Conservation (phyloP, 352 stramenopile genomes). For the Globisporangium mamillatum region DNA sequence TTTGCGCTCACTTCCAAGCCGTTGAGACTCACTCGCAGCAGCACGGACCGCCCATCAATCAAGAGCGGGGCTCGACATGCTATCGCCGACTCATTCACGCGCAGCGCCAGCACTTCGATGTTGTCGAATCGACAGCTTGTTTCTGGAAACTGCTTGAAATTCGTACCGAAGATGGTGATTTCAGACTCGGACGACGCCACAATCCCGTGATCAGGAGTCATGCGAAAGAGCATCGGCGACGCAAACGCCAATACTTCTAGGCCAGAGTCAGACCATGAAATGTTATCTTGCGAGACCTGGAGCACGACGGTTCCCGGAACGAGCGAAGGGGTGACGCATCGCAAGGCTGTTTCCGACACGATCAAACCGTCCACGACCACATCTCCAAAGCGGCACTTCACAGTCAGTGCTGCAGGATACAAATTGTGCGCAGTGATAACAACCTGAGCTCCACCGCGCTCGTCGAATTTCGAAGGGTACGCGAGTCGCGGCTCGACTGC, state of each 20-base stretch:
- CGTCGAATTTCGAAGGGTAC: constrained; percentile 35
- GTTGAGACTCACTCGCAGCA: constrained; percentile 38
- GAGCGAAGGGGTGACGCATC: constrained; percentile 28
- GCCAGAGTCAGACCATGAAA: constrained; percentile 30
- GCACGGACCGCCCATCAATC: not conserved
- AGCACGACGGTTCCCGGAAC: constrained; percentile 23
- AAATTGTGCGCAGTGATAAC: constrained; percentile 34
- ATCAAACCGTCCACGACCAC: constrained; percentile 22
- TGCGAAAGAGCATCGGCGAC: constrained; percentile 31
- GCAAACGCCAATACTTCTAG: constrained; percentile 31
- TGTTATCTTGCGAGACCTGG: constrained; percentile 32
- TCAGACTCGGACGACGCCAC: constrained; percentile 7
- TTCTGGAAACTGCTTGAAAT: constrained; percentile 26
- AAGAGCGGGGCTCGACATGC: constrained; percentile 30
- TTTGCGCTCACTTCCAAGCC: constrained; percentile 33
- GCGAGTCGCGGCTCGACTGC: constrained; percentile 21
- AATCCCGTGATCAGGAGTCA: constrained; percentile 18
- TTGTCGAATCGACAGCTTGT: constrained; percentile 38
- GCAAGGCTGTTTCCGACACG: constrained; percentile 27
- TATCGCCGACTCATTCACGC: constrained; percentile 29
- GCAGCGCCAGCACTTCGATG: constrained; percentile 19
- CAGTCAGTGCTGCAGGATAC: constrained; percentile 15
- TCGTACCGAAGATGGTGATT: constrained; percentile 40
- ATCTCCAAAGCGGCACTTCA: constrained; percentile 36
- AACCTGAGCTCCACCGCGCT: constrained; percentile 36